These are phyloP conservation scores for Conidiobolus coronatus DNA, from an alignment of 371 early-diverging fungal genomes.

Conservation along the genomic window DNA sequence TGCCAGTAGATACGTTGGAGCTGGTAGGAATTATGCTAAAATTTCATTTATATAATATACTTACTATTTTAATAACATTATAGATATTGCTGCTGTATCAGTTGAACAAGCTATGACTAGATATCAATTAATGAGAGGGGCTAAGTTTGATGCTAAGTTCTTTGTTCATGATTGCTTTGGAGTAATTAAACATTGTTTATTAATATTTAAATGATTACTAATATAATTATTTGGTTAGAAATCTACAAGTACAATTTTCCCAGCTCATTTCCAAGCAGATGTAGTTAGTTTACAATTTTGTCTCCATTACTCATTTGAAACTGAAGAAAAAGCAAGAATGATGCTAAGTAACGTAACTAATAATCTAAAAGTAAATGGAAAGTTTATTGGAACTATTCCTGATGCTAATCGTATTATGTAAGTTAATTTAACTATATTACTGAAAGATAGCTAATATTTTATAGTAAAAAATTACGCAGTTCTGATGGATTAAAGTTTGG, in stretches of 20 bases:
- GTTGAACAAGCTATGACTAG: slow-evolving; percentile 71
- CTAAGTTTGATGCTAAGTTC: slow-evolving; percentile 44
- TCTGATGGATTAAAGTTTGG: slow-evolving; percentile 35
- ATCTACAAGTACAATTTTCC: background rate
- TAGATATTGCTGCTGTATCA: slow-evolving; percentile 87
- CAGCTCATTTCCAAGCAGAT: slow-evolving; percentile 17
- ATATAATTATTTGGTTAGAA: background rate
- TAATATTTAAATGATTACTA: background rate
- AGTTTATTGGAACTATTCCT: slow-evolving; percentile 88
- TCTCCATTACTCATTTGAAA: slow-evolving; percentile 92
- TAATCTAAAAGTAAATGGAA: slow-evolving; percentile 59
- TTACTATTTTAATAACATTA: slow-evolving; percentile 6
- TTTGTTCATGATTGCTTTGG: slow-evolving; percentile 59
- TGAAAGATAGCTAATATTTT: background rate
- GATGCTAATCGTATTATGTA: slow-evolving; percentile 81
- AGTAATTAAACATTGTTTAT: slow-evolving; percentile 12
- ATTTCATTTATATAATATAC: background rate
- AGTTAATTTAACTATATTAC: slow-evolving; percentile 5
- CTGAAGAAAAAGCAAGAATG: slow-evolving; percentile 49
- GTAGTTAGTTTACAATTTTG: slow-evolving; percentile 91
- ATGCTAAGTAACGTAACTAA: slow-evolving; percentile 65
- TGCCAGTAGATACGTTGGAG: slow-evolving; percentile 47
- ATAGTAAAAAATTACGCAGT: slow-evolving; percentile 22
- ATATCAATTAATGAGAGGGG: slow-evolving; percentile 26
- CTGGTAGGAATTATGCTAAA: slow-evolving; percentile 15